phyloP scores from a whole-genome alignment of 768 basidiomycete species.

The Amanita exitialis region DNA sequence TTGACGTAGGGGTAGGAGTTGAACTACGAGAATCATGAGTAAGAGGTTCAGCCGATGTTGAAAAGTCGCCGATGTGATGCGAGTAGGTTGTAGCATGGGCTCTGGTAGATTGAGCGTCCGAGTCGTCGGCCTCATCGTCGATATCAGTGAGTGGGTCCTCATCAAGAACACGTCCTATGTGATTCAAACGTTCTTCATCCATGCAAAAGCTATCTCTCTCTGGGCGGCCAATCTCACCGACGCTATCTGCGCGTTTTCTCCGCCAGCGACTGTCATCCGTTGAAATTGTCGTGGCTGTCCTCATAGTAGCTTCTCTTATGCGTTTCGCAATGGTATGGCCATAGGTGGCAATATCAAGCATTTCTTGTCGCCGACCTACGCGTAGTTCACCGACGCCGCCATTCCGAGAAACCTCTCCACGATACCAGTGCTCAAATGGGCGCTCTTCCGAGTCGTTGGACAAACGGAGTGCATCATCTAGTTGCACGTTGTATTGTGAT shows the following conservation, averaged over 20 bases:
- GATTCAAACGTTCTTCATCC: constrained; percentile 43
- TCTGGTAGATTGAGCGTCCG: constrained; percentile 27
- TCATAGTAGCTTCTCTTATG: constrained; percentile 12
- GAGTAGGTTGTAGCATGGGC: constrained; percentile 16
- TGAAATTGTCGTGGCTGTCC: constrained; percentile 13
- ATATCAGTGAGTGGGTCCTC: constrained; percentile 70
- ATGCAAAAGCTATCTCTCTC: constrained; percentile 58
- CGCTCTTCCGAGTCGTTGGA: constrained; percentile 74
- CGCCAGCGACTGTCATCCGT: constrained; percentile 17
- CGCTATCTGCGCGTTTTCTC: constrained; percentile 59
- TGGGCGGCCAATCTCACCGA: constrained; percentile 36
- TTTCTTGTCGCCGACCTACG: constrained; percentile 66
- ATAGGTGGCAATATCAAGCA: constrained; percentile 83
- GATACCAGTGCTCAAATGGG: constrained; percentile 87
- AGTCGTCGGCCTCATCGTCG: constrained; percentile 39
- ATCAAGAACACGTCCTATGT: constrained; percentile 53
- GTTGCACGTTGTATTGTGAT: constrained; percentile 14
- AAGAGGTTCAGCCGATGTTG: constrained; percentile 14
- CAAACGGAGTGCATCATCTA: constrained; percentile 35
- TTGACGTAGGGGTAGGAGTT: constrained; percentile 30
- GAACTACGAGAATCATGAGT: constrained; percentile 24
- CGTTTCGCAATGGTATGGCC: constrained; percentile 46
- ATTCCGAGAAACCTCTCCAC: constrained; percentile 77
- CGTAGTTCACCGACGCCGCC: constrained; percentile 83
- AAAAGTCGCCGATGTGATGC: constrained; percentile 13